Evolutionary conservation across 1,284 basidiomycete species (phyloP).

Genomic region (Paramarasmius palmivorus): DNA sequence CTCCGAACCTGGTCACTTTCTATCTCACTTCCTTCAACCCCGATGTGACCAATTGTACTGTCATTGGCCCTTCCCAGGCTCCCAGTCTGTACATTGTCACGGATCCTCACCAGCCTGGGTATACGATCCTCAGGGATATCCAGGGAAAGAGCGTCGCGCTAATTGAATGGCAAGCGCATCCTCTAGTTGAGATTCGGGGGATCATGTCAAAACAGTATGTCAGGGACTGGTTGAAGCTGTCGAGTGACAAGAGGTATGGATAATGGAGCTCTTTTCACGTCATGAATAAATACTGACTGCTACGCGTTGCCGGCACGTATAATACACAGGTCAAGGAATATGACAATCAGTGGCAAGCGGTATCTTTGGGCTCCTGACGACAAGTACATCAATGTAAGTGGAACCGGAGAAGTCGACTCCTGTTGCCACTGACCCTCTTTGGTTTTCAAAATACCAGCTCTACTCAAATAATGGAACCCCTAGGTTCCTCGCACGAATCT

Average conservation of each 20-base stretch:
- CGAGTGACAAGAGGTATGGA: slow-evolving; percentile 45
- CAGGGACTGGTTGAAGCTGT: slow-evolving; percentile 48
- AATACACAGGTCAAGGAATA: slow-evolving; percentile 31
- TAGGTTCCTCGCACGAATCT: slow-evolving; percentile 33
- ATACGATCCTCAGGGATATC: slow-evolving; percentile 45
- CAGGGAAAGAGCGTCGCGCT: slow-evolving; percentile 46
- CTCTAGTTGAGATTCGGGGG: slow-evolving; percentile 47
- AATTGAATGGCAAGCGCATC: slow-evolving; percentile 49
- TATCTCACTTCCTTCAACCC: slow-evolving; percentile 45
- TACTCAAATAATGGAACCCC: slow-evolving; percentile 19
- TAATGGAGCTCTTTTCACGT: neutral
- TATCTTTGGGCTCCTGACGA: slow-evolving; percentile 36
- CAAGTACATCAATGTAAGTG: slow-evolving; percentile 15
- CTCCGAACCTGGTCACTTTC: slow-evolving; percentile 33
- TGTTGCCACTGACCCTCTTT: neutral
- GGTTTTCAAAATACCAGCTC: slow-evolving; percentile 20
- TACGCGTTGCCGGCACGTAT: no score
- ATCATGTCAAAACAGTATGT: slow-evolving; percentile 37
- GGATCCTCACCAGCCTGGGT: slow-evolving; percentile 35
- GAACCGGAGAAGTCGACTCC: neutral
- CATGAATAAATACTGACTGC: no score
- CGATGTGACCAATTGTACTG: slow-evolving; percentile 47
- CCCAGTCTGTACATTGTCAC: slow-evolving; percentile 39
- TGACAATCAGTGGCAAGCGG: slow-evolving; percentile 20
- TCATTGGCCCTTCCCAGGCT: slow-evolving; percentile 43